These are phyloP conservation scores for Rosa rugosa DNA, from an alignment of 306 rosid genomes.

Conservation along the genomic window DNA sequence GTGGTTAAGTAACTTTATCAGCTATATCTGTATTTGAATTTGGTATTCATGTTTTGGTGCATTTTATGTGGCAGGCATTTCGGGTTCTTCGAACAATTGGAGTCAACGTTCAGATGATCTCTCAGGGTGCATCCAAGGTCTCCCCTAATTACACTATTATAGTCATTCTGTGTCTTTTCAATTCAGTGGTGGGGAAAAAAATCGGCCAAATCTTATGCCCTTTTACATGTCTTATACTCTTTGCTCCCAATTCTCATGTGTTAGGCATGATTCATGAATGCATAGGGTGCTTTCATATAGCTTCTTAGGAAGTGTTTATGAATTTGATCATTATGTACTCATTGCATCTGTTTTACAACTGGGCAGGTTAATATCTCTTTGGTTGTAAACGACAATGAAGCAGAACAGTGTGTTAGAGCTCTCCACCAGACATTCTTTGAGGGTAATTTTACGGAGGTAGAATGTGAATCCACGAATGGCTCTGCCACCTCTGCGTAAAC, in stretches of 20 bases:
- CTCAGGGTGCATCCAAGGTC: slow-evolving; percentile 98
- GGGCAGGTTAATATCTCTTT: slow-evolving; percentile 85
- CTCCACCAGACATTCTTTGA: slow-evolving; percentile 80
- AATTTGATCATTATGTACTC: slow-evolving; percentile 7
- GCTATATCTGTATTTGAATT: slow-evolving; percentile 6
- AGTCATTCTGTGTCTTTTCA: slow-evolving; percentile 1
- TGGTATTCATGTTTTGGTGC: slow-evolving; percentile 16
- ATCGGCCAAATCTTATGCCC: not conserved
- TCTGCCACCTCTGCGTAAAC: slow-evolving; percentile 43
- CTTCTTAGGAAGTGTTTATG: not conserved
- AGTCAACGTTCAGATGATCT: slow-evolving; percentile 96
- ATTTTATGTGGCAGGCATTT: slow-evolving; percentile 65
- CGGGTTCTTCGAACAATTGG: slow-evolving; percentile 72
- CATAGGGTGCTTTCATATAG: not conserved
- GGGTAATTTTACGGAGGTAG: slow-evolving; percentile 36
- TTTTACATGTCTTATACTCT: too few species aligned
- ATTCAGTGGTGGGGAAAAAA: not conserved
- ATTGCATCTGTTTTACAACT: slow-evolving; percentile 20
- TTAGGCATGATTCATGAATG: not conserved
- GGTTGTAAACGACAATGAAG: slow-evolving; percentile 81
- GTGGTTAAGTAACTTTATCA: not conserved
- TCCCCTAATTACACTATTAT: slow-evolving; percentile 10
- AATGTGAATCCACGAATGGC: slow-evolving; percentile 44
- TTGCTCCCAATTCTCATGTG: not conserved
- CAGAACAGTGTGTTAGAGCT: slow-evolving; percentile 81